Base-by-base conservation (phyloP, 2,329 filamentous ascomycete species). In the Lecanicillium sp. region DNA sequence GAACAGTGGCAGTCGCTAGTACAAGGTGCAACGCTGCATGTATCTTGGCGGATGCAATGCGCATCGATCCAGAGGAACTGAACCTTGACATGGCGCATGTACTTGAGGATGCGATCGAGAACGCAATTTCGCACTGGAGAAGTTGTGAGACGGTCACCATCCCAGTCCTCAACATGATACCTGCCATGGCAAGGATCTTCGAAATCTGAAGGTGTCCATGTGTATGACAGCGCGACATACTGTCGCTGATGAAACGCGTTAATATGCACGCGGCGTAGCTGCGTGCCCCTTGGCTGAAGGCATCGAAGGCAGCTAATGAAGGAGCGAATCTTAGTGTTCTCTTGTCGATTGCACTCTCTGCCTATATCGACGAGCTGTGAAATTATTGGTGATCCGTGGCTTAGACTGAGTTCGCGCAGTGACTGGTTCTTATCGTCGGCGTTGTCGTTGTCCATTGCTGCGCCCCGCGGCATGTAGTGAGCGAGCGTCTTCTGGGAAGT, bases 21-120 rank as follows among this genome's bases (percentile, higher is more conserved):
- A 30, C 54, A 59, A 12, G 39, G 5, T 1, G 19, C 5, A 14
- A 47, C 30, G 21, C 50, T 45, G 51, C 58, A 62, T 9, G 47
- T 49, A 20, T 54, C 51, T 44, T 62, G 59, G 0, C 50, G 51
- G 12, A 62, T 60, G 17, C 60, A 58, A 39, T 62, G 58, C 1
- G 48, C 47, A 37, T 64, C 62, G 3, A 64, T 62, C 60, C 60
- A 64, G 3, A 64, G 36, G n/a, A 56, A 41, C 1, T 46, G 20
- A 8, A 63, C 50, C 1, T 50, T 14, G 2, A 33, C 27, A 4
- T 53, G 45, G 23, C 47, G 19, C 60, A 61, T 63, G 15, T 62
- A 62, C 4, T 29, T 45, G 4, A 54, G 37, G 9, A 56, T 44
- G 5, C 61, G 54, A 7, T 58, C 53, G 0, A 62, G 48, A 1